Evolutionary conservation across 73 alveolate species (phyloP).

Genomic region (Stentor coeruleus): DNA sequence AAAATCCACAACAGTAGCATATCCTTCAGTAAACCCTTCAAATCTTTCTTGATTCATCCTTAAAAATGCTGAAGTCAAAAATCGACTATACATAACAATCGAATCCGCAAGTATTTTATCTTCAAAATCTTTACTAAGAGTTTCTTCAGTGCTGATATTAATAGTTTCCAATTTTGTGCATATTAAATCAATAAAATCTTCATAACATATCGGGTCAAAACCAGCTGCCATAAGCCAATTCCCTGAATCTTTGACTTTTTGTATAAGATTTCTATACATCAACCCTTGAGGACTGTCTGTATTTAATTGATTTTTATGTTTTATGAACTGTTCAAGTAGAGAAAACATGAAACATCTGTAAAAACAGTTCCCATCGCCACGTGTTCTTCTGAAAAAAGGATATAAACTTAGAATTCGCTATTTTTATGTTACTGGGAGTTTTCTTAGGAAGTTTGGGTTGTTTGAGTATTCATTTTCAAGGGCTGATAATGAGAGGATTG

Average conservation of each 20-base stretch:
- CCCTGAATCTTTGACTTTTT: conserved; percentile 43
- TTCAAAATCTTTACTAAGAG: conserved; percentile 13
- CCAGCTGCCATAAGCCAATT: conserved; percentile 60
- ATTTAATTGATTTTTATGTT: conserved; percentile 29
- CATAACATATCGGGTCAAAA: conserved; percentile 68
- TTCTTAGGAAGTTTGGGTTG: conserved; percentile 32
- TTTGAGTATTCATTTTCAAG: conserved; percentile 37
- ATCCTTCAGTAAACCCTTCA: conserved; percentile 70
- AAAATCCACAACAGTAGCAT: conserved; percentile 32
- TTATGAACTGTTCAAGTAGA: conserved; percentile 62
- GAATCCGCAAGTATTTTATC: conserved; percentile 23
- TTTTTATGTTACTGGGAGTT: conserved; percentile 26
- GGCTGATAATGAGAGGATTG: conserved; percentile 12
- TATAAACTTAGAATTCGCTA: conserved; percentile 28
- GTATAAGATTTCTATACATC: conserved; percentile 23
- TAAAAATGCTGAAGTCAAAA: conserved; percentile 65
- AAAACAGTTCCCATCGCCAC: conserved; percentile 89
- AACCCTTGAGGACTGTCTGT: neutral
- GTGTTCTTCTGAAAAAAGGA: conserved; percentile 54
- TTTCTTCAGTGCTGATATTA: neutral
- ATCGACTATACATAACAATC: conserved; percentile 58
- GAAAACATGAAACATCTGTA: conserved; percentile 71
- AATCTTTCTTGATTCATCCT: conserved; percentile 60
- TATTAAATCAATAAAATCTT: conserved; percentile 69
- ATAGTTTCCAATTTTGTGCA: conserved; percentile 25